Conservation (phyloP, 768 basidiomycete genomes). For the Myochromella boudieri region DNA sequence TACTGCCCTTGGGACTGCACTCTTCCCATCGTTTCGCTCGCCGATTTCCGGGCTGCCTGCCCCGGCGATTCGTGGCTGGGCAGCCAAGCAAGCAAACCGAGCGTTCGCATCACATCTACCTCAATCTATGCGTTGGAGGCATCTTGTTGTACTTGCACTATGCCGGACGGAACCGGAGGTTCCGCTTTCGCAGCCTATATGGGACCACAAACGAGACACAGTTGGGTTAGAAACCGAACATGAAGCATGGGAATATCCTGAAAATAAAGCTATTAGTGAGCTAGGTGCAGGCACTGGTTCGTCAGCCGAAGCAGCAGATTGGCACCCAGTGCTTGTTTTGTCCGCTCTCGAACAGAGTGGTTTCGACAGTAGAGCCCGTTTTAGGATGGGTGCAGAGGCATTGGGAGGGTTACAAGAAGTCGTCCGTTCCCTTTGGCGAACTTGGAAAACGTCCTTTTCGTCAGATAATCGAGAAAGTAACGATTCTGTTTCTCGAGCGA, state of each 20-base stretch:
- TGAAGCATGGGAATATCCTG: background rate
- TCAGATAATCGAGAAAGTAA: slow-evolving; percentile 12
- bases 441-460: slow-evolving; percentile 33
- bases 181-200: too few species aligned
- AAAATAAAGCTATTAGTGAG: background rate
- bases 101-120: slow-evolving; percentile 31
- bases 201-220: too few species aligned
- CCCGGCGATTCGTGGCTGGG: slow-evolving; percentile 24
- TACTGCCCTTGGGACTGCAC: slow-evolving; percentile 18
- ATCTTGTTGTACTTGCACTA: slow-evolving; percentile 38
- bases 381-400: background rate
- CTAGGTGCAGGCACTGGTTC: background rate
- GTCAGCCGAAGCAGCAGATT: slow-evolving; percentile 20
- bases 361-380: background rate
- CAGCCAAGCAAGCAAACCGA: slow-evolving; percentile 18
- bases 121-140: slow-evolving; percentile 40
- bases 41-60: slow-evolving; percentile 3
- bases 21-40: slow-evolving; percentile 24
- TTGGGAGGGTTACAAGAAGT: slow-evolving; percentile 22
- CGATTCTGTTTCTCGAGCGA: slow-evolving; percentile 31
- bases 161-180: slow-evolving; percentile 14
- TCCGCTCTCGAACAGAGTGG: slow-evolving; percentile 33
- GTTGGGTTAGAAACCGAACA: too few species aligned
- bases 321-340: slow-evolving; percentile 44
- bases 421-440: slow-evolving; percentile 36